phyloP scores from a whole-genome alignment of 176 grass and related monocot species.

The Thalia dealbata region DNA sequence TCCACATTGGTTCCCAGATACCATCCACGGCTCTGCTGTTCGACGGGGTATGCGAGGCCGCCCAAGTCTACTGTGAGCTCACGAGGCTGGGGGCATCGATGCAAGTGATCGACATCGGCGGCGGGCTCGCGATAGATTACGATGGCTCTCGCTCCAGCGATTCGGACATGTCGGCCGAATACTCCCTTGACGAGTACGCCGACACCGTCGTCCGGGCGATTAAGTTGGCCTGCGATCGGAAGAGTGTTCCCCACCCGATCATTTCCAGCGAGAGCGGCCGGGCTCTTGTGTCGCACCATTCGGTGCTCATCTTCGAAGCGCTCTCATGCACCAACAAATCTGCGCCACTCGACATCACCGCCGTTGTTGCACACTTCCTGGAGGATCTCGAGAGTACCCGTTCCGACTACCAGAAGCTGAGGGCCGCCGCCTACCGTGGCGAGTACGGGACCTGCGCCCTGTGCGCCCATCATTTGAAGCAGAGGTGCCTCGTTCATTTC shows the following conservation, averaged over 20 bases:
- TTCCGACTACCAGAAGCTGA: not conserved
- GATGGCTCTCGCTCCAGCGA: conserved; percentile 5
- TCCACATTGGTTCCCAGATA: conserved; percentile 22
- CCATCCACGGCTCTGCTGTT: conserved; percentile 10
- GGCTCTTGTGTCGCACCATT: not conserved
- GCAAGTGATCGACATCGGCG: conserved; percentile 20
- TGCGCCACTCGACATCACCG: not conserved
- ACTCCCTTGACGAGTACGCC: conserved; percentile 10
- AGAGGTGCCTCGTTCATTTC: not conserved
- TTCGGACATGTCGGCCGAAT: conserved; percentile 14
- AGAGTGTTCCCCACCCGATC: conserved; percentile 5
- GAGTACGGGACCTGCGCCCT: conserved; percentile 1
- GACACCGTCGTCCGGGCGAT: conserved; percentile 4
- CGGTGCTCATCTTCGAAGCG: not conserved
- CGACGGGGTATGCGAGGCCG: conserved; percentile 13
- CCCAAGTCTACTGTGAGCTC: conserved; percentile 19
- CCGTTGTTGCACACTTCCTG: not conserved
- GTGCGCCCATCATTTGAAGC: not conserved
- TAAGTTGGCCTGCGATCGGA: conserved; percentile 3
- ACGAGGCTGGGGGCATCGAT: conserved; percentile 6
- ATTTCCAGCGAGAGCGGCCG: conserved; percentile 10
- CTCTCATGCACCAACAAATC: not conserved
- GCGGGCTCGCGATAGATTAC: conserved; percentile 19
- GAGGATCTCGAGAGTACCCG: not conserved
- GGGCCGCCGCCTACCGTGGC: not conserved